Base-by-base conservation (phyloP, 495 filamentous ascomycete species). In the Talaromyces stipitatus region DNA sequence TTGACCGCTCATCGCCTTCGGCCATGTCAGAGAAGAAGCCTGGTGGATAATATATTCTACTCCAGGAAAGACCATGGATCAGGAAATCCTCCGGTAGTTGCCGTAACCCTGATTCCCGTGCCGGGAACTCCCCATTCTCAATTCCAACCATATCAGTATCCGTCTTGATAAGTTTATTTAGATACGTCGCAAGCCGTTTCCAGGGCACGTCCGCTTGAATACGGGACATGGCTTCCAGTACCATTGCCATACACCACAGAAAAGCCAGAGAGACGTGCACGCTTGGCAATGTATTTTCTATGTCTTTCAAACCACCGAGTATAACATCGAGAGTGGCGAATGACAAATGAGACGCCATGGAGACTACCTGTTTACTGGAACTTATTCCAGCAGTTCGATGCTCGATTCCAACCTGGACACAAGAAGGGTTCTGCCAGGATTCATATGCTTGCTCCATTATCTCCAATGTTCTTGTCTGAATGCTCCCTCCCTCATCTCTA, bases 1-100 rank as follows among this genome's bases (percentile, higher is more conserved):
- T 75, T 32, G 81, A 79, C 20, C 88, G 82, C 56, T 90, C 87
- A 16, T 94, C 88, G 36, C 92, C 88, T 54, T 91, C 89, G 5
- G 85, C 78, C 11, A 84, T 79, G 52, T 81, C 78, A 2, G 77
- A 67, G 63, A 96, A 96, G 78, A 86, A 96, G 2, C 73, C 66
- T 1, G 72, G 59, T 0, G 89, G 89, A 56, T 85, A 94, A 56
- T 91, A 89, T 11, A 69, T 64, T 36, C 83, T 77, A 3, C 80
- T 81, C 83, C 86, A 95, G 4, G 85, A 64, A 16, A 91, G 79
- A 0, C 92, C 92, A 4, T 87, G 81, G 54, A 95, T 82, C 0
- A 84, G 74, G 58, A 84, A 96, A 60, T 97, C 92, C 60, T 97
- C 94, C 0, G 90, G 85, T 0, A 96, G 66, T 4, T 90, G 89